Percentiles rank a stretch among this genome's conserved stretches.
These are phyloP conservation scores for Tilletia caries DNA, from an alignment of 1,284 basidiomycete genomes.

Conservation along the genomic window DNA sequence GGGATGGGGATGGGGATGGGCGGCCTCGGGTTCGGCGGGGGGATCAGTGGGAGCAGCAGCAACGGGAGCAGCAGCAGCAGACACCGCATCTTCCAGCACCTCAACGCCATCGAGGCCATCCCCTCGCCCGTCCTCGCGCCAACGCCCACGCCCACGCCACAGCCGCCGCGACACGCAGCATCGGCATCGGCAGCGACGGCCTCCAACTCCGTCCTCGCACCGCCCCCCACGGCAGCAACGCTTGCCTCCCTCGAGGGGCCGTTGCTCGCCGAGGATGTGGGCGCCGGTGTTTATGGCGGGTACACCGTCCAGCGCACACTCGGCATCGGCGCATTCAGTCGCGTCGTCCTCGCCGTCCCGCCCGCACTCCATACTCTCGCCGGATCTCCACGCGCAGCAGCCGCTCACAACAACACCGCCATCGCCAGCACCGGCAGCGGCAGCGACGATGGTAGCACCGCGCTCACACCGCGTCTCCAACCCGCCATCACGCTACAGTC, in stretches of 20 bases:
- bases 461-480: neutral
- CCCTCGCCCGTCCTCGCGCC: neutral
- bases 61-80: neutral
- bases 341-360: conserved; percentile 36
- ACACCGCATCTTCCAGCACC: neutral
- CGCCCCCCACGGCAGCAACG: neutral
- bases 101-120: neutral
- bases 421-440: neutral
- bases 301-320: conserved; percentile 31
- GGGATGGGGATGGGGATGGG: too few relatives aligned
- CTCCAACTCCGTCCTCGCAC: conserved; percentile 5
- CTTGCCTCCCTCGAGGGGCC: neutral
- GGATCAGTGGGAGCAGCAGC: neutral
- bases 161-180: too few relatives aligned
- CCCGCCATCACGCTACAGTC: neutral
- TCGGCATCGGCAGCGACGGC: conserved; percentile 1
- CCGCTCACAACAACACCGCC: conserved; percentile 16
- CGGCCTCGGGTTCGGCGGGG: too few relatives aligned
- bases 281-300: neutral
- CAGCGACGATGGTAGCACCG: neutral
- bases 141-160: too few relatives aligned
- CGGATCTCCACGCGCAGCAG: conserved; percentile 20
- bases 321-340: conserved; percentile 51
- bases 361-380: conserved; percentile 16
- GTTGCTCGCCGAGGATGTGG: neutral